These are phyloP conservation scores for Neopestalotiopsis clavispora DNA, from an alignment of 2,329 filamentous ascomycete species.

Conservation along the genomic window DNA sequence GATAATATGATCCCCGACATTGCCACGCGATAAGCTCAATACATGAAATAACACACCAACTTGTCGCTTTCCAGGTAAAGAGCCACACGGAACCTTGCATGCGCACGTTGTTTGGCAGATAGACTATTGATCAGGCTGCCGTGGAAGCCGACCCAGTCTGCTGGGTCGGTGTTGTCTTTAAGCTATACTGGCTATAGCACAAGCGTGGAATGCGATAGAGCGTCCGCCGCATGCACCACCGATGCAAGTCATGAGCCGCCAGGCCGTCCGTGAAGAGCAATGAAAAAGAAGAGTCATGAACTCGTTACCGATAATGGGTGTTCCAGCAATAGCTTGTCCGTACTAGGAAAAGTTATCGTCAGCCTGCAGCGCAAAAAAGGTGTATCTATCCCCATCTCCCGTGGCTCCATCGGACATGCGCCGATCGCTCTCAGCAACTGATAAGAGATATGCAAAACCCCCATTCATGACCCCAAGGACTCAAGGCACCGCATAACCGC, in stretches of 20 bases:
- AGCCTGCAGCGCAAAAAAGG: background rate
- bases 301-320: background rate
- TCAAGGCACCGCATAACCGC: background rate
- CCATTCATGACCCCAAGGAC: background rate
- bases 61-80: background rate
- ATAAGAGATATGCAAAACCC: constrained; percentile 3
- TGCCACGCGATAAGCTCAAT: background rate
- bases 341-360: background rate
- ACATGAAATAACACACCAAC: background rate
- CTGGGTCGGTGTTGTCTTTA: background rate
- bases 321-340: background rate
- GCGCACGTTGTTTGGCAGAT: background rate
- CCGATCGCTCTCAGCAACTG: constrained; percentile 8
- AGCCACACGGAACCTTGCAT: background rate
- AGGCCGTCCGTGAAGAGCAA: background rate
- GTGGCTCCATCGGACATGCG: constrained; percentile 8
- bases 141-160: background rate
- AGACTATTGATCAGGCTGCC: background rate
- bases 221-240: background rate
- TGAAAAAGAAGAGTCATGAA: background rate
- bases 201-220: background rate
- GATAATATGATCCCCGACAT: no score
- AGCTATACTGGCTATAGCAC: background rate
- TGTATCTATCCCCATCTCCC: background rate
- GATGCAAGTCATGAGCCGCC: background rate